Evolutionary conservation across 805 yeast species (phyloP).

Genomic region (Yarrowia porcina): DNA sequence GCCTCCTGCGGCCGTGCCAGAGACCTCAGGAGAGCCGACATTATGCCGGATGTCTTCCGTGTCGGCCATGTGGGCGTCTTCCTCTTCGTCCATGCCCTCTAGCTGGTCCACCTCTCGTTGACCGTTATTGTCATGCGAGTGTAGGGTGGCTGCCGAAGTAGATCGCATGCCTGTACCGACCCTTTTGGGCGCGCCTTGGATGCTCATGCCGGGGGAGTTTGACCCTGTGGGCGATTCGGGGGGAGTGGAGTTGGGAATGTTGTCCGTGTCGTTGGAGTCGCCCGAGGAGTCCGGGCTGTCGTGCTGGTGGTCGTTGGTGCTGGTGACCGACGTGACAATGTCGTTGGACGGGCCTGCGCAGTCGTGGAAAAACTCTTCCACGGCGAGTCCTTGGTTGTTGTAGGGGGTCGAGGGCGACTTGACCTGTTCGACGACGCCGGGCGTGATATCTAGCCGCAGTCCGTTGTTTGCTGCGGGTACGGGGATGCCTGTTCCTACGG

Average conservation of each 20-base stretch:
- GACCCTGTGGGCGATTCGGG: conserved; percentile 18
- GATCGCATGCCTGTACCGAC: conserved; percentile 11
- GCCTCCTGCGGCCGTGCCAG: not conserved
- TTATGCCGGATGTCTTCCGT: not conserved
- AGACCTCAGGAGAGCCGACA: not conserved
- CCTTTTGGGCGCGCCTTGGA: conserved; percentile 9
- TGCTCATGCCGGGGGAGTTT: not conserved
- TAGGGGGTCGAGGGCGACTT: conserved; percentile 22
- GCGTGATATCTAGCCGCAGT: conserved; percentile 3
- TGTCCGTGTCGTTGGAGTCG: conserved; percentile 10
- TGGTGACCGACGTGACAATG: conserved; percentile 2
- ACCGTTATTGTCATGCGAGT: not conserved
- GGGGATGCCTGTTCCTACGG: not conserved
- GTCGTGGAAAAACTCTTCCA: conserved; percentile 21
- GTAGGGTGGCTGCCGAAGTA: conserved; percentile 11
- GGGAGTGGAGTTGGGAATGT: conserved; percentile 10
- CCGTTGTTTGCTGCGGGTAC: not conserved
- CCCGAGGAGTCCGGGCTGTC: not conserved
- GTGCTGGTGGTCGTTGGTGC: conserved; percentile 3
- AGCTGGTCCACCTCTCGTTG: conserved; percentile 19
- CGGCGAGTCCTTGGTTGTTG: conserved; percentile 21
- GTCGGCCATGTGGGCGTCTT: conserved; percentile 1
- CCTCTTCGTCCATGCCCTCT: conserved; percentile 14
- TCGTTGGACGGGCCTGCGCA: conserved; percentile 19
- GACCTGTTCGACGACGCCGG: conserved; percentile 14